Base-by-base conservation (phyloP, 768 basidiomycete species). In the Fomitopsis pulvina region DNA sequence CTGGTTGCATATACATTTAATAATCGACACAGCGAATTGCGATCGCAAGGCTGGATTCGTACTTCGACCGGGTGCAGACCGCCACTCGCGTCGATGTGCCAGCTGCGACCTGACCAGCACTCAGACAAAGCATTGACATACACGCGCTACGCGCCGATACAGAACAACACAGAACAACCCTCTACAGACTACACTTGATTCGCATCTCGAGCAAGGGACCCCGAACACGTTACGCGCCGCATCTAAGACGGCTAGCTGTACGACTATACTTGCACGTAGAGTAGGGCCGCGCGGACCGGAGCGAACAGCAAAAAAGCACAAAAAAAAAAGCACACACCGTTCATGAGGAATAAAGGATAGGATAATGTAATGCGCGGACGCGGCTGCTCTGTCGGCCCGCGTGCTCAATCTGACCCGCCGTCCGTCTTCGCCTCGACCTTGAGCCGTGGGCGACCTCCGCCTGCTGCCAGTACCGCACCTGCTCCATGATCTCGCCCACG, bases 381-480 rank as follows among this genome's bases (percentile, higher is more conserved):
- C n/a, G 11, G 10, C 32, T 34, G 11, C n/a, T 34, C 32, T 10
- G 18, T 34, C 32, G 34, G 7, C 14, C 34, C 34, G 7, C 34
- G 18, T 5, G 34, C 34, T 37, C 34, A 37, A 12, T 37, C 34
- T 18, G 4, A 12, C 34, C 4, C 14, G 18, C 7, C 34, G 8
- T 30, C 29, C 29, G 14, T 30, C 8, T 30, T 30, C 34, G 18
- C 18, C 5, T 12, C 34, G 18, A 5, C 34, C 14, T 12, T 18
- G 18, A 4, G 34, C 34, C 18, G 34, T 4, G 14, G 34, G 34
- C 34, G 34, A 18, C 14, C 14, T 60, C 58, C 2, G 79, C 76
- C 22, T 63, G 54, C 1, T 59, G 63, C 74, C 78, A 79, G 10
- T 75, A 54, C 5, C 66, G 52, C 22, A 79, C 54, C 55, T 81